Evolutionary conservation across 768 basidiomycete species (phyloP).

Genomic region (Kwoniella heveanensis): DNA sequence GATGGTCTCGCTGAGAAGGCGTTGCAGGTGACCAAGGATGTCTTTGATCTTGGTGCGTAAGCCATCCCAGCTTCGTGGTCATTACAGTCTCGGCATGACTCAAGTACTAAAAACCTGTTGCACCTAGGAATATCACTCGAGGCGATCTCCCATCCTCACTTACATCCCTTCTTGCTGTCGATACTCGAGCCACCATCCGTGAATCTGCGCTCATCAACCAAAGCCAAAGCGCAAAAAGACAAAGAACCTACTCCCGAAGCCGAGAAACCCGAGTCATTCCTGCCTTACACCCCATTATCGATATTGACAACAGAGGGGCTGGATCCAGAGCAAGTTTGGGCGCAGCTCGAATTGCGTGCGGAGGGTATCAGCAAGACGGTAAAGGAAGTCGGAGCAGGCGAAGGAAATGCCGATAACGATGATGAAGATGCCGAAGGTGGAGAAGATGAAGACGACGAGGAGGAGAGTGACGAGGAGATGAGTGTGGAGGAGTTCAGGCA

Average conservation of each 20-base stretch:
- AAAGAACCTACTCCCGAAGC: constrained; percentile 41
- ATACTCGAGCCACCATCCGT: constrained; percentile 66
- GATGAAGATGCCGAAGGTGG: constrained; percentile 51
- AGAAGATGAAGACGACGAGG: constrained; percentile 49
- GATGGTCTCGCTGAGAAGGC: constrained; percentile 48
- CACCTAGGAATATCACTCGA: constrained; percentile 71
- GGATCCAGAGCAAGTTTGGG: constrained; percentile 88
- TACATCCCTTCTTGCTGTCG: constrained; percentile 68
- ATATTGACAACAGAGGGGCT: constrained; percentile 75
- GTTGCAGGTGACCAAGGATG: constrained; percentile 50
- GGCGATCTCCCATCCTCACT: constrained; percentile 64
- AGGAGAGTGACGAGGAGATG: constrained; percentile 56
- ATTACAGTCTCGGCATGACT: too few relatives aligned
- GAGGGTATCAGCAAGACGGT: constrained; percentile 71
- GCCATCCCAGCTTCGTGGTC: too few relatives aligned
- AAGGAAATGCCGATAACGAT: constrained; percentile 49
- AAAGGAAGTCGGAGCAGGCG: constrained; percentile 66
- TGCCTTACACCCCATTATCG: constrained; percentile 68
- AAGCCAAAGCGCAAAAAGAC: constrained; percentile 39
- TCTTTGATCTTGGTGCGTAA: constrained; percentile 56
- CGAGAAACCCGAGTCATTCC: constrained; percentile 28
- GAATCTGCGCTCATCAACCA: constrained; percentile 61
- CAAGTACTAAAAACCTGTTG: too few relatives aligned
- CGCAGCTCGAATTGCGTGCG: constrained; percentile 81
- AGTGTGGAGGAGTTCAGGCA: constrained; percentile 30